Evolutionary conservation across 169 alveolate genomes (phyloP), one percentile per base, ranked within the genome.

Genomic region (Cryptosporidium sp.): DNA sequence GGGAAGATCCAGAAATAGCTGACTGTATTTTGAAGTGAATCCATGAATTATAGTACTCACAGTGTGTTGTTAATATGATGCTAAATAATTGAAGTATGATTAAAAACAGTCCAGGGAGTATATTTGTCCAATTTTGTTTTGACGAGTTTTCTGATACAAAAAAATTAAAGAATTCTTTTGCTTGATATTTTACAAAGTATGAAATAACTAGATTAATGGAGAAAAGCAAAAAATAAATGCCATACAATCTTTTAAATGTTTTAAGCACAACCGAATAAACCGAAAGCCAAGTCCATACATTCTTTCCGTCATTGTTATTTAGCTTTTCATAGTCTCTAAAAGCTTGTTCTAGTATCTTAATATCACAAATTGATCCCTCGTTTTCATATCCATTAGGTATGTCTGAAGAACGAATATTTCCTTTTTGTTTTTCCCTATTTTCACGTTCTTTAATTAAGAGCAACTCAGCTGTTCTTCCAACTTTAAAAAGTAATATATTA

Each of bases 1-100:
- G 59, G 2, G 89, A 59, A 21, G 89, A 80, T 18, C 89, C 89
- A n/a, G 89, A 62, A 43, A 80, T 80, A 43, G 89, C 89, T 10
- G 80, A n/a, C 29, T 62, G 89, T 37, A 80, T n/a, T 65, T 65
- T 80, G 26, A 29, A 59, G 52, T 80, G 89, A 26, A 80, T 21
- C 89, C 89, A 80, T 29, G 48, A 41, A 16, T 43, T 70, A 9
- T 62, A 80, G 16, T 80, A 80, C 35, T 80, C 89, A 50, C 89
- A 80, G 9, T 80, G 89, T 2, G 89, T 62, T 37, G 89, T 65
- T 61, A 80, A 80, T 43, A 80, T 39, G 10, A 80, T 65, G 29
- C 51, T 62, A 43, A 65, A 23, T 26, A 50, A n/a, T 48, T 80
- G 89, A 10, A 80, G 74, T 26, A 65, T 8, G 0, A 80, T 59